Evolutionary conservation across 139 green algal species (phyloP), one percentile per base, ranked within the genome.

Genomic region (Picochlorum sp.): DNA sequence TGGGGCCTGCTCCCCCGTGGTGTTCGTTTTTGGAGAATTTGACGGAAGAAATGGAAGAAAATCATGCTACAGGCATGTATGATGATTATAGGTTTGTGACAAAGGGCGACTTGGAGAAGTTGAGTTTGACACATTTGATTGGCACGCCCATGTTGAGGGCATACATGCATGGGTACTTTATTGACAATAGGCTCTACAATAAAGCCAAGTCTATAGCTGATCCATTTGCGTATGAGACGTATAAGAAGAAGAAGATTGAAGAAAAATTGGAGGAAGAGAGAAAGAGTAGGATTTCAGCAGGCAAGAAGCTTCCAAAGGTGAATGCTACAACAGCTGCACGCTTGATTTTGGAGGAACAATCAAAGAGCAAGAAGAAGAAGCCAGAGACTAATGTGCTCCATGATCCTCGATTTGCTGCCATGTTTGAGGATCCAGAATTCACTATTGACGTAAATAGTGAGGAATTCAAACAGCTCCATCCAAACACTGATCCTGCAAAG

Each of bases 101-200:
- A 10, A 51, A 64, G 4, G 51, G 58, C 2, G 72, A 79, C 18
- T 30, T 79, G 59, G 52, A 71, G 97, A 77, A 78, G 38, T 77
- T 98, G 59, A 87, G 85, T 4, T 79, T 99, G 67, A 76, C 82
- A 1, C 85, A 97, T 75, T 80, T 99, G 44, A 72, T 95, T 64
- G 93, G 93, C 57, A 97, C 89, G 6, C 68, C 81, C 4, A 76
- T 98, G 82, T 81, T 98, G 67, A 77, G 88, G 3, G 87, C 94
- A 28, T 98, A 97, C 86, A 97, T 99, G 94, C 94, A 99, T 79
- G 94, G 94, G 34, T 99, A 91, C 82, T 98, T 99, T 75, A 58
- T 99, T 4, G 85, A 99, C 81, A 86, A 91, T 58, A 68, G 88
- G 9, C 84, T 97, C 24, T 96, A 94, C 78, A 61, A 84, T 66